A percentile compares a stretch with the other conserved stretches of the same genome.
These are phyloP conservation scores for Aspergillus jensenii DNA, from an alignment of 2,329 filamentous ascomycete species.

Conservation along the genomic window DNA sequence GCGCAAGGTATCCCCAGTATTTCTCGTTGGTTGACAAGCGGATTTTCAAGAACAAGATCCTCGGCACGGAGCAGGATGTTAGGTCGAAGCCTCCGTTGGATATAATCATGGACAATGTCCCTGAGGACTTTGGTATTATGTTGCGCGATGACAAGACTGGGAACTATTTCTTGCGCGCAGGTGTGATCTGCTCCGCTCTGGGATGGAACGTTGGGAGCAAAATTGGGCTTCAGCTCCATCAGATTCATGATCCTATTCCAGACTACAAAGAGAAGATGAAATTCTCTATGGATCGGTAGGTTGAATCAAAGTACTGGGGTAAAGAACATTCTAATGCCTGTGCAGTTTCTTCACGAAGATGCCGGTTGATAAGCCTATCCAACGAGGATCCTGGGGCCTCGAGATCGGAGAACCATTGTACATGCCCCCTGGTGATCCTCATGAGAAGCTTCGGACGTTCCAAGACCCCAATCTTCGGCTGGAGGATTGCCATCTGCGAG, in stretches of 20 bases:
- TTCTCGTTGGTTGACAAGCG: slow-evolving; percentile 61
- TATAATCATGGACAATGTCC: slow-evolving; percentile 73
- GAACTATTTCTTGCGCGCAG: slow-evolving; percentile 71
- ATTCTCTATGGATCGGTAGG: slow-evolving; percentile 79
- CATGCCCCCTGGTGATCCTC: slow-evolving; percentile 67
- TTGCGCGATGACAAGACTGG: slow-evolving; percentile 70
- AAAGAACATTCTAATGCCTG: neutral
- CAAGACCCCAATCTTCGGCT: slow-evolving; percentile 60
- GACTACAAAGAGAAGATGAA: slow-evolving; percentile 88
- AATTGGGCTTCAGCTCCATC: slow-evolving; percentile 66
- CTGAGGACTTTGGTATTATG: slow-evolving; percentile 80
- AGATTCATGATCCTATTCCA: slow-evolving; percentile 73
- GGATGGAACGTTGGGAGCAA: slow-evolving; percentile 78
- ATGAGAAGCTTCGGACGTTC: slow-evolving; percentile 58
- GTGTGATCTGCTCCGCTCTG: slow-evolving; percentile 73
- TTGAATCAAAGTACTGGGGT: neutral
- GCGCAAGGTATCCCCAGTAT: slow-evolving; percentile 71
- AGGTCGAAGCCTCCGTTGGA: slow-evolving; percentile 63
- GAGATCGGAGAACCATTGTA: slow-evolving; percentile 75
- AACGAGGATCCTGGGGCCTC: slow-evolving; percentile 80
- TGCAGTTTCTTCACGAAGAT: slow-evolving; percentile 77
- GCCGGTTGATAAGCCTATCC: slow-evolving; percentile 71
- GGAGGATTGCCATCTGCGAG: slow-evolving; percentile 66
- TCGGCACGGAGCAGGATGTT: slow-evolving; percentile 64
- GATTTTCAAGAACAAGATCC: slow-evolving; percentile 67